Evolutionary conservation across 306 rosid genomes (phyloP).

Genomic region (Herpetospermum pedunculosum): DNA sequence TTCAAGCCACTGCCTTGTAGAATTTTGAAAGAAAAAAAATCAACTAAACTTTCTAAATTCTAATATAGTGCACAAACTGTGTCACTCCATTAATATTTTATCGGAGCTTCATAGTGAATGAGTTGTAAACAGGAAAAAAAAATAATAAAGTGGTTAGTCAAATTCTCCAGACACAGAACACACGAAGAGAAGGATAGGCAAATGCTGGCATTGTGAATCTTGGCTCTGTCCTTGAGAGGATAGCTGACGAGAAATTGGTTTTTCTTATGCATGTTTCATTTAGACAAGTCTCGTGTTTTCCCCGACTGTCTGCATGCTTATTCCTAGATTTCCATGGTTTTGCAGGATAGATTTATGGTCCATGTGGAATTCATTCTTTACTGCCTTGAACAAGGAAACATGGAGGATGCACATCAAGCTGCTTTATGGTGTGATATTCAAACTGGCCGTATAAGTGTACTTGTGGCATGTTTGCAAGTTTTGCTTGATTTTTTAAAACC

Average conservation of each 20-base stretch:
- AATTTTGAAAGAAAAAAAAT: too few species aligned
- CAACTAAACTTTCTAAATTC: background rate
- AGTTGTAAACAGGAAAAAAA: background rate
- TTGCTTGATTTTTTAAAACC: background rate
- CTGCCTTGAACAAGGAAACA: constrained; percentile 39
- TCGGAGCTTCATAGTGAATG: background rate
- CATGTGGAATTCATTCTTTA: constrained; percentile 45
- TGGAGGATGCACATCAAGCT: constrained; percentile 37
- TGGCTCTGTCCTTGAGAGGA: background rate
- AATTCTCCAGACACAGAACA: background rate
- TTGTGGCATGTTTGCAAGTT: background rate
- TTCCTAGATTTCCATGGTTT: background rate
- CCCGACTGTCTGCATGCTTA: background rate
- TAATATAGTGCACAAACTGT: background rate
- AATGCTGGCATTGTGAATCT: background rate
- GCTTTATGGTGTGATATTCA: constrained; percentile 37
- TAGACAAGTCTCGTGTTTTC: background rate
- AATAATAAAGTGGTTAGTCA: background rate
- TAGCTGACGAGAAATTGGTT: background rate
- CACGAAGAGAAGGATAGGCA: background rate
- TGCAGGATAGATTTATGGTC: constrained; percentile 45
- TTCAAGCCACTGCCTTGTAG: too few species aligned
- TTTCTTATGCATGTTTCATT: background rate
- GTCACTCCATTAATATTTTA: background rate
- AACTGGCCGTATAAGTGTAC: background rate